Percentiles rank a stretch among this genome's conserved stretches.
These are phyloP conservation scores for Candida tunisiensis DNA, from an alignment of 1,139 yeast species.

Conservation along the genomic window DNA sequence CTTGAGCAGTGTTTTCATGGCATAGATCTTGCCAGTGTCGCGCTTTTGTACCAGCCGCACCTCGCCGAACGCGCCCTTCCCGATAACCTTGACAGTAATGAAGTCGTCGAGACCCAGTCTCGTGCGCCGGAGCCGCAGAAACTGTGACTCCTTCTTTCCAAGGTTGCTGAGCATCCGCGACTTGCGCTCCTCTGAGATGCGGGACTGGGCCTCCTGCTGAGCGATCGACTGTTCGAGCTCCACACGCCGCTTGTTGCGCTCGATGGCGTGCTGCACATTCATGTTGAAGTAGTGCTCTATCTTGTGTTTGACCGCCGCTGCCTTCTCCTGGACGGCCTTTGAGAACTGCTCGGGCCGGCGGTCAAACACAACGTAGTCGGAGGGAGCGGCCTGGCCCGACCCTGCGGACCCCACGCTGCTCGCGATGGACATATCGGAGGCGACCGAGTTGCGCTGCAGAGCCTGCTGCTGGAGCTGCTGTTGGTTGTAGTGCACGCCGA, in stretches of 20 bases:
- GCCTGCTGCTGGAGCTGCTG: too few relatives aligned
- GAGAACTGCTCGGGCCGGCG: constrained; percentile 66
- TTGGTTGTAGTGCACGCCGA: too few relatives aligned
- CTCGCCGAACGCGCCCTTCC: constrained; percentile 69
- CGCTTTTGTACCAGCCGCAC: constrained; percentile 55
- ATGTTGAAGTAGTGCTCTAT: constrained; percentile 51
- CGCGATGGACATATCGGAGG: too few relatives aligned
- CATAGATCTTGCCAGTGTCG: constrained; percentile 61
- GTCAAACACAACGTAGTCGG: constrained; percentile 54
- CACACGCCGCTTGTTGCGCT: constrained; percentile 49
- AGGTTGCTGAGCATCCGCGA: constrained; percentile 46
- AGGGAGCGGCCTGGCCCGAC: too few relatives aligned
- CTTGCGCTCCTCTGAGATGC: constrained; percentile 49
- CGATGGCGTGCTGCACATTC: constrained; percentile 59
- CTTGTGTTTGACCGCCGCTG: constrained; percentile 45
- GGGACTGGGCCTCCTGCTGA: too few relatives aligned
- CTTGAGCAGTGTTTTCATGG: constrained; percentile 58
- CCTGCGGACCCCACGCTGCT: too few relatives aligned
- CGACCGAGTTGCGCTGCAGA: too few relatives aligned
- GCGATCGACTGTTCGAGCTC: constrained; percentile 42
- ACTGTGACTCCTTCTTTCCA: constrained; percentile 53
- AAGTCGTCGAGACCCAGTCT: constrained; percentile 47
- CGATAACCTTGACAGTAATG: constrained; percentile 54
- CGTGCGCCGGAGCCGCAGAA: constrained; percentile 47
- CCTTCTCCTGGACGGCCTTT: constrained; percentile 39